Base-by-base conservation (phyloP, 495 filamentous ascomycete genomes). In the Antarctomyces pellizariae region DNA sequence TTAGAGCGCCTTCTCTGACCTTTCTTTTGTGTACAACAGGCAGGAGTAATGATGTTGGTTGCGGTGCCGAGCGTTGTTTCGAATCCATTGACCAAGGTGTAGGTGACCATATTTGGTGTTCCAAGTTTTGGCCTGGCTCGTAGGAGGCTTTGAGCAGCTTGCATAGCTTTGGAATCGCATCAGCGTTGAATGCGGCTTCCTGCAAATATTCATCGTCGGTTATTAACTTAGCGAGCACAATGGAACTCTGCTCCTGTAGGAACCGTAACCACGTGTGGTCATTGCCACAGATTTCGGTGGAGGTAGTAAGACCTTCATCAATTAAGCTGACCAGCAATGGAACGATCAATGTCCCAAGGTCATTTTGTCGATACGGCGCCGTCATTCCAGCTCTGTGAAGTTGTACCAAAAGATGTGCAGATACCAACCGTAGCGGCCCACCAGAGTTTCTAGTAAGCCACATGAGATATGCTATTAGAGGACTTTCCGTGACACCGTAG, bases 401-500 rank as follows among this genome's bases (percentile, higher is more conserved):
- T n/a, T 66, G 67, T 2, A 75, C 68, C 19, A 92, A 54, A 2
- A 92, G 53, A 22, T 69, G 71, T 10, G 73, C 66, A n/a, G 89
- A 75, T 59, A 72, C 71, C 26, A 92, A 47, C 14, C 77, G 63
- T 16, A 65, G 60, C 37, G 71, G 52, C 5, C 67, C 70, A 23
- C 48, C 49, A 26, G 65, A 59, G 7, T 62, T 62, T 35, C 78
- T 59, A 14, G 72, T 57, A 8, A 78, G 43, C 29, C 65, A 55
- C 15, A 93, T 61, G 7, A 97, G 64, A 75, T 80, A 93, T 7
- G 71, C 67, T 21, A 90, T 61, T 7, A 95, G 47, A 11, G 73
- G 63, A 32, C 66, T 89, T 36, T 91, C 84, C 9, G 69, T 61
- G 5, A 79, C 68, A 22, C 73, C n/a, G n/a, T n/a, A n/a, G n/a